Base-by-base conservation (phyloP, 495 filamentous ascomycete species). In the Daldinia childiae region DNA sequence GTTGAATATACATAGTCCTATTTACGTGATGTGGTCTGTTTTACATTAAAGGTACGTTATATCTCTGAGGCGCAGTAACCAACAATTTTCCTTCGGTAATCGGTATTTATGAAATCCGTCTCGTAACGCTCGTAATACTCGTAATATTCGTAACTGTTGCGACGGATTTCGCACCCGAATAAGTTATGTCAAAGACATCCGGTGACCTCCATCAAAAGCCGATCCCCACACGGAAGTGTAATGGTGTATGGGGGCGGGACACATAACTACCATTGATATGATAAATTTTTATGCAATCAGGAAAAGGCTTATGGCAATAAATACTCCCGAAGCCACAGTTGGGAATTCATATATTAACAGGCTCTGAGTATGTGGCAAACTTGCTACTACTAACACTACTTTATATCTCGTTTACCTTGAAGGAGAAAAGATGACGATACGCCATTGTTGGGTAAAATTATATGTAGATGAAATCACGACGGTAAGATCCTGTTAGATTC, bases 351-450 rank as follows among this genome's bases (percentile, higher is more conserved):
- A 8, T 19, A 7, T 45, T 19, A 17, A 45, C 24, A 15, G 12
- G 14, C 21, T 6, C 15, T 24, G 6, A 30, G 12, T 27, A 57
- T 36, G 19, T 24, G 19, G 54, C 38, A 57, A 38, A n/a, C 17
- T 64, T 21, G 14, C 4, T 45, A 27, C 43, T 24, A 52, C 38
- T 50, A 29, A 32, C 4, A 45, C 11, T 0, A 2, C 7, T 1
- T n/a, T 26, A 51, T 51, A 55, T 29, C 38, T 15, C 14, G 51
- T 17, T 41, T 41, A 36, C 38, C 12, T 61, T 11, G 12, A 43
- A 54, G n/a, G 15, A 43, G 36, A 36, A 61, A 24, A 17, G 24
- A 38, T 68, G 51, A 57, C 54, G 62, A 30, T 45, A 48, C 39
- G 6, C 5, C 4, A 52, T 26, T 11, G 27, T 19, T 34, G 51